phyloP scores from a whole-genome alignment of 805 yeast species.

The Pichia nanzhaoensis region DNA sequence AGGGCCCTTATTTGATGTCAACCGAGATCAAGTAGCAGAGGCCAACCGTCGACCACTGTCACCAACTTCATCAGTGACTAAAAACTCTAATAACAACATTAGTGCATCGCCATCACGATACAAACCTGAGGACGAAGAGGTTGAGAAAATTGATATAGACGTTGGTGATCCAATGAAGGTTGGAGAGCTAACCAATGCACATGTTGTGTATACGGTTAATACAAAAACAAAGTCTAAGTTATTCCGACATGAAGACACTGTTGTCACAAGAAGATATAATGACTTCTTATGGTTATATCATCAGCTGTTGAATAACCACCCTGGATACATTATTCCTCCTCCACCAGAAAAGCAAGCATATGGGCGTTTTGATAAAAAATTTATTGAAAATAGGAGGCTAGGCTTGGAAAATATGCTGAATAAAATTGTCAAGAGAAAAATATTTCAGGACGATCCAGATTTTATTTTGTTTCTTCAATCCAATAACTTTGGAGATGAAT shows the following conservation, averaged over 20 bases:
- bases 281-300: constrained; percentile 95
- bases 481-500: constrained; percentile 58
- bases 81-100: background rate
- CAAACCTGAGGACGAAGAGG: constrained; percentile 12
- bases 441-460: constrained; percentile 65
- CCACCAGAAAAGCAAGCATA: constrained; percentile 93
- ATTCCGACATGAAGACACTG: constrained; percentile 33
- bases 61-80: background rate
- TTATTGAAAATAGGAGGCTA: constrained; percentile 77
- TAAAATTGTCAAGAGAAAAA: constrained; percentile 53
- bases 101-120: background rate
- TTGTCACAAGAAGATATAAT: constrained; percentile 77
- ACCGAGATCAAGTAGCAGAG: constrained; percentile 5
- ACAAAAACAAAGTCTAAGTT: constrained; percentile 47
- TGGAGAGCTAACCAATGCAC: constrained; percentile 84
- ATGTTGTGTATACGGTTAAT: constrained; percentile 77
- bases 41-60: background rate
- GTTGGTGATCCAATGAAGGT: constrained; percentile 91
- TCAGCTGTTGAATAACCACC: constrained; percentile 77
- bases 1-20: constrained; percentile 48
- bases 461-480: constrained; percentile 72
- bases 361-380: constrained; percentile 86
- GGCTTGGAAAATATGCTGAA: constrained; percentile 82
- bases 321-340: constrained; percentile 89
- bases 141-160: constrained; percentile 47